Base-by-base conservation (phyloP, 2,329 filamentous ascomycete species). In the Cercospora nicotianae region DNA sequence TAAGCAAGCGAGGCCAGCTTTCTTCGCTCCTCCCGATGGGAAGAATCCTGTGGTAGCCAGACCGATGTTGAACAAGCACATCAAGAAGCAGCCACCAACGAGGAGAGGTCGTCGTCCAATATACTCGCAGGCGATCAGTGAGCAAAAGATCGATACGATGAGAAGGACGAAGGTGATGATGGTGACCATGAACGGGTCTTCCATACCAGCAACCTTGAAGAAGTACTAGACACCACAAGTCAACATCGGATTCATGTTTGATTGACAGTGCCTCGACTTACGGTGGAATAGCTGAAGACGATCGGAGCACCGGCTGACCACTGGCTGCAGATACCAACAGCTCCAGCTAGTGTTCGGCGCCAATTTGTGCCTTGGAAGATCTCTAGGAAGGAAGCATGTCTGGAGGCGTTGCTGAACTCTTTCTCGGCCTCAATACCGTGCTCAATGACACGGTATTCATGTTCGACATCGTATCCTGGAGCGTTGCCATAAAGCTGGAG, bases 81-180 rank as follows among this genome's bases (percentile, higher is more conserved):
- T 70, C 33, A 70, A 53, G 28, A 62, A 55, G 42, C 64, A 70
- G 7, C 69, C 69, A 16, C 67, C 69, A 5, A 69, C 61, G 16
- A 70, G 69, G 12, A 70, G 64, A 39, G 69, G 69, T 20, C 67
- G 58, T 9, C 69, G 69, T 20, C 69, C 67, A 10, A 70, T 64
- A 18, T 69, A 63, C 33, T 69, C 69, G 63, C 69, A 70, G 9
- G 67, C 69, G 36, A 68, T 28, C 48, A 70, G 31, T 12, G 69
- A 70, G 36, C 60, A 64, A 20, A 63, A 70, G 39, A 70, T 70
- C 13, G 69, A 81, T 9, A 80, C 78, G 55, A 81, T 69, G 31
- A 81, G 72, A 20, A 81, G 74, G 8, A 81, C 74, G 33, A 77
- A 65, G n/a, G 77, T 80, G 28, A 78, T 74, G 60, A 81, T 70